Percentiles rank a stretch among this genome's conserved stretches.
phyloP scores from a whole-genome alignment of 176 grass and related monocot species.

The Elymus sibiricus region DNA sequence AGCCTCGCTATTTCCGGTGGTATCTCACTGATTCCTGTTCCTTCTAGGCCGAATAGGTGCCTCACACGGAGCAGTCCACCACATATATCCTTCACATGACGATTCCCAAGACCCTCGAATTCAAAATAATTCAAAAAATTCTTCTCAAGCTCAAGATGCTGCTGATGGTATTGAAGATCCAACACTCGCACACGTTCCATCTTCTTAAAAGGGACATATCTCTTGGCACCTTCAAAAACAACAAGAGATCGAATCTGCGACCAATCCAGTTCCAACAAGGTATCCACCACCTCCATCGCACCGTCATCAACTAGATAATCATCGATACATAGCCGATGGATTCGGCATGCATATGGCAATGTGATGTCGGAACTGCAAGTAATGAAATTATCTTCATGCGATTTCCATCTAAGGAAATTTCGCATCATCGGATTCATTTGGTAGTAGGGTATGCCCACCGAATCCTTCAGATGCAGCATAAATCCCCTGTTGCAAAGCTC shows the following conservation, averaged over 20 bases:
- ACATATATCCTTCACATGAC: background rate
- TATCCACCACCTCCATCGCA: background rate
- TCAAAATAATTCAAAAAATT: no score
- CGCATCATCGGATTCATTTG: no score
- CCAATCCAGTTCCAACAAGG: background rate
- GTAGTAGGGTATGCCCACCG: no score
- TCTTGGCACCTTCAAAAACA: no score
- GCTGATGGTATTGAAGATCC: background rate
- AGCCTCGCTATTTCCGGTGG: background rate
- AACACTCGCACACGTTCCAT: background rate
- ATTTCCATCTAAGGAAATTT: background rate
- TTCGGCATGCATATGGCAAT: no score
- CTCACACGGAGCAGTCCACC: background rate
- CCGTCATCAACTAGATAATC: accelerated
- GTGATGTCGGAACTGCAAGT: background rate
- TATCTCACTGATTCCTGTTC: background rate
- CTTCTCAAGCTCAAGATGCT: no score
- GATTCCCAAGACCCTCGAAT: accelerated
- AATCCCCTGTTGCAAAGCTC: background rate
- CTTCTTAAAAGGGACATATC: background rate
- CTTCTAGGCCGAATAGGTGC: background rate
- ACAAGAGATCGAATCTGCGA: background rate
- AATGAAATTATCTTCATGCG: background rate
- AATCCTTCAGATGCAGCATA: background rate
- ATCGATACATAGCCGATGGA: background rate